A percentile compares a stretch with the other conserved stretches of the same genome.
These are phyloP conservation scores for Eimeria tenella DNA, from an alignment of 169 alveolate species.

Conservation along the genomic window DNA sequence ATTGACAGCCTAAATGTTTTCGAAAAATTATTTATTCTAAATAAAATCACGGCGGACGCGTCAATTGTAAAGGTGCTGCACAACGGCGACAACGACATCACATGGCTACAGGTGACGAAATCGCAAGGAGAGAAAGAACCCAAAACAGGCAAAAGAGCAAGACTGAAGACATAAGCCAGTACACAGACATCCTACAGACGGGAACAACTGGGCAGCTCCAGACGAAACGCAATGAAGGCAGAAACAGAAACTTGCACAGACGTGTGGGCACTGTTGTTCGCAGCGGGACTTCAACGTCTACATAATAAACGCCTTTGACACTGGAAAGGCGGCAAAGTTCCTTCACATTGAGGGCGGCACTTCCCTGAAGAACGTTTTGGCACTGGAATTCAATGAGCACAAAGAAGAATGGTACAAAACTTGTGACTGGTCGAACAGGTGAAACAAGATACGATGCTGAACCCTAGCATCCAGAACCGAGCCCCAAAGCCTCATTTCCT, in stretches of 20 bases:
- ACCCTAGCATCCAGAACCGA: background rate
- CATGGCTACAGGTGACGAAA: constrained; percentile 88
- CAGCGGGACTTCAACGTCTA: constrained; percentile 95
- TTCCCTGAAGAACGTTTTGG: constrained; percentile 47
- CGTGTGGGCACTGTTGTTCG: constrained; percentile 84
- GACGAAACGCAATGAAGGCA: too few species aligned
- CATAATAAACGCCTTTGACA: constrained; percentile 94
- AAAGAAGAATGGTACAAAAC: background rate
- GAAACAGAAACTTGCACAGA: constrained; percentile 78
- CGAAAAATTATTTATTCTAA: constrained; percentile 84
- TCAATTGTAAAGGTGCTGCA: constrained; percentile 92
- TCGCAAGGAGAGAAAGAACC: background rate
- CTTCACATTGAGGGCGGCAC: constrained; percentile 85
- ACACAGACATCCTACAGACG: too few species aligned
- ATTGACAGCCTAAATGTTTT: constrained; percentile 91
- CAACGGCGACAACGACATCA: constrained; percentile 93
- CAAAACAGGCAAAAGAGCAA: too few species aligned
- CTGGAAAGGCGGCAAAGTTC: constrained; percentile 93
- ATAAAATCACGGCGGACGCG: constrained; percentile 90
- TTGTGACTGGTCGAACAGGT: constrained; percentile 51
- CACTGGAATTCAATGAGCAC: background rate
- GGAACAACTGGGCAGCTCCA: too few species aligned
- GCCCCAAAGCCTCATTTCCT: background rate
- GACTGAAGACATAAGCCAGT: too few species aligned
- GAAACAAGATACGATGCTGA: background rate